phyloP scores from a whole-genome alignment of 2,329 filamentous ascomycete genomes.

The Harringtonia aguacate region DNA sequence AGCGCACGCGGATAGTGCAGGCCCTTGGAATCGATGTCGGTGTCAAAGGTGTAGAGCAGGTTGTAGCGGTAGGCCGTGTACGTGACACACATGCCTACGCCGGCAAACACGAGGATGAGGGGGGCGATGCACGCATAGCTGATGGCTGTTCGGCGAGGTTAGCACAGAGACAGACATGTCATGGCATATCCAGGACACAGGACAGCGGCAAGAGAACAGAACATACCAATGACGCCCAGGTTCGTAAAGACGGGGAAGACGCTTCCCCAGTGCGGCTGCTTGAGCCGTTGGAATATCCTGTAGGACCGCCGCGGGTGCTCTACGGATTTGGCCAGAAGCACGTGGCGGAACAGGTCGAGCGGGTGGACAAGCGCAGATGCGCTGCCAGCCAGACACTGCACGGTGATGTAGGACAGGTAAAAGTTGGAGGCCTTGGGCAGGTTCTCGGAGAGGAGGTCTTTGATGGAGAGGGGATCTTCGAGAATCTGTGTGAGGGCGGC shows the following conservation, averaged over 20 bases:
- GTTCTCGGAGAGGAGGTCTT: conserved; percentile 47
- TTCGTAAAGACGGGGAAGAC: conserved; percentile 66
- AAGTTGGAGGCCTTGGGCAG: conserved; percentile 67
- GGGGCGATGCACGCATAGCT: conserved; percentile 79
- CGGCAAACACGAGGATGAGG: conserved; percentile 69
- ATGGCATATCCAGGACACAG: no score
- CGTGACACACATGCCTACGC: conserved; percentile 65
- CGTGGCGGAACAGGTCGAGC: conserved; percentile 38
- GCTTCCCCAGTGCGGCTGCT: conserved; percentile 65
- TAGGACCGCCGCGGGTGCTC: conserved; percentile 78
- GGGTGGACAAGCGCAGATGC: conserved; percentile 62
- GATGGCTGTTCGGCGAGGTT: conserved; percentile 37
- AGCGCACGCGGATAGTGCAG: conserved; percentile 80
- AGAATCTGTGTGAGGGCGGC: conserved; percentile 47
- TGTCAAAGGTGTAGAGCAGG: conserved; percentile 69
- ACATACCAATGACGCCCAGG: conserved; percentile 55
- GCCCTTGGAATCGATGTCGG: conserved; percentile 76
- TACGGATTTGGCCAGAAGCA: conserved; percentile 56
- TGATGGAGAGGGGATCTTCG: conserved; percentile 44
- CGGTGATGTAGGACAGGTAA: conserved; percentile 74
- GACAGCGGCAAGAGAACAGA: not conserved
- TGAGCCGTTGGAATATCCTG: conserved; percentile 57
- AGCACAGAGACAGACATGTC: no score
- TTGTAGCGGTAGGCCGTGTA: conserved; percentile 84
- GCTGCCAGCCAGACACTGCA: conserved; percentile 74